These are phyloP conservation scores for Entomortierella parvispora DNA, from an alignment of 192 early-diverging fungal genomes.

Conservation along the genomic window DNA sequence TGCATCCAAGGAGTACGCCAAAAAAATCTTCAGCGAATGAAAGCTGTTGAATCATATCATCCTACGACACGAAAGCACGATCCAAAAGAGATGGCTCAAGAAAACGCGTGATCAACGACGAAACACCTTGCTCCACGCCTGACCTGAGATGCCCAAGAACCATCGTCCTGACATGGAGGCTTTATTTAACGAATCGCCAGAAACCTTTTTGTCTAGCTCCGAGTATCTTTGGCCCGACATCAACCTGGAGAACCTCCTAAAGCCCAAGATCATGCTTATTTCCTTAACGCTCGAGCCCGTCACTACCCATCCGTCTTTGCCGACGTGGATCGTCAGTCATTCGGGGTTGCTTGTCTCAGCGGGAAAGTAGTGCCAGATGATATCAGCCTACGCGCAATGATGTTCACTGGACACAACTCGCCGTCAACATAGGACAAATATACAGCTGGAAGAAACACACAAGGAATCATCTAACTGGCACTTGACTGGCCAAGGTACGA, in stretches of 20 bases:
- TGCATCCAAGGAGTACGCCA: too few relatives aligned
- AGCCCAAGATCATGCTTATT: constrained; percentile 35
- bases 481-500: constrained; percentile 7
- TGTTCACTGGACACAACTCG: constrained; percentile 33
- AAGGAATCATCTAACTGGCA: constrained; percentile 16
- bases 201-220: background rate
- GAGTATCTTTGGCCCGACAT: constrained; percentile 32
- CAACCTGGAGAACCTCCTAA: constrained; percentile 42
- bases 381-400: constrained; percentile 32
- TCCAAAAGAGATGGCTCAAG: constrained; percentile 40
- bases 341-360: constrained; percentile 22
- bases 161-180: constrained; percentile 39
- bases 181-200: constrained; percentile 14
- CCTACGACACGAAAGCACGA: constrained; percentile 22
- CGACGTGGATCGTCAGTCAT: constrained; percentile 22
- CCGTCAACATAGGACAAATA: constrained; percentile 27
- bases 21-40: constrained; percentile 27
- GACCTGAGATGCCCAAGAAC: constrained; percentile 28
- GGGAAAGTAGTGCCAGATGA: constrained; percentile 22
- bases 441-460: constrained; percentile 27
- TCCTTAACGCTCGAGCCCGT: constrained; percentile 36
- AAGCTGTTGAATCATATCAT: constrained; percentile 33
- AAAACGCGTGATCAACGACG: constrained; percentile 31
- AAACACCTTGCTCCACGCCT: constrained; percentile 26
- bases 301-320: constrained; percentile 42